phyloP scores from a whole-genome alignment of 495 filamentous ascomycete genomes.

The Talaromyces liani region DNA sequence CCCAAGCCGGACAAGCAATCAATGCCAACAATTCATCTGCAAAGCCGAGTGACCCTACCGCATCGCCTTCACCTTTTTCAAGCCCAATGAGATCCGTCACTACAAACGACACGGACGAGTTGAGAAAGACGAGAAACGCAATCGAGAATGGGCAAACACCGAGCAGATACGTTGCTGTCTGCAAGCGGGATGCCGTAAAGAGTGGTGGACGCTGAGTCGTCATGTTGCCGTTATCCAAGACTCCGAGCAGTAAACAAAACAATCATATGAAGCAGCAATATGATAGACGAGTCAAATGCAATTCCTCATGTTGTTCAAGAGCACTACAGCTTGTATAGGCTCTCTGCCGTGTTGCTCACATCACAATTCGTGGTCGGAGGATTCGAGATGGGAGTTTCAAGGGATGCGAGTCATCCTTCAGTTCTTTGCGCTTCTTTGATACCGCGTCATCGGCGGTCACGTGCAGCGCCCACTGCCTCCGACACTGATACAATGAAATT shows the following conservation, averaged over 20 bases:
- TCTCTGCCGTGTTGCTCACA: background rate
- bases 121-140: slow-evolving; percentile 95
- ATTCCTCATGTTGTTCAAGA: background rate
- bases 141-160: slow-evolving; percentile 93
- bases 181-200: slow-evolving; percentile 60
- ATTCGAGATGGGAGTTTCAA: background rate
- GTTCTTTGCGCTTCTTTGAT: background rate
- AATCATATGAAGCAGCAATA: background rate
- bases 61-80: slow-evolving; percentile 69
- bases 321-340: background rate
- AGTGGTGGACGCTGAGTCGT: slow-evolving; percentile 31
- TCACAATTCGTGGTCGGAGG: background rate
- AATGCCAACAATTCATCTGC: slow-evolving; percentile 90
- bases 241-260: background rate
- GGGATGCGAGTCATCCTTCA: background rate
- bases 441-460: slow-evolving; percentile 1
- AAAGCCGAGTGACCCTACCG: slow-evolving; percentile 91
- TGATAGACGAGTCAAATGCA: background rate
- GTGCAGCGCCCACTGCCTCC: background rate
- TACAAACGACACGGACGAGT: slow-evolving; percentile 87
- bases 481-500: background rate
- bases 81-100: slow-evolving; percentile 84
- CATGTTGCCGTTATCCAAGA: slow-evolving; percentile 1
- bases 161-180: slow-evolving; percentile 78
- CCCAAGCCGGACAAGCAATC: slow-evolving; percentile 87